Conservation (phyloP, 371 early-diverging fungal species). For the Dichotomocladium elegans region DNA sequence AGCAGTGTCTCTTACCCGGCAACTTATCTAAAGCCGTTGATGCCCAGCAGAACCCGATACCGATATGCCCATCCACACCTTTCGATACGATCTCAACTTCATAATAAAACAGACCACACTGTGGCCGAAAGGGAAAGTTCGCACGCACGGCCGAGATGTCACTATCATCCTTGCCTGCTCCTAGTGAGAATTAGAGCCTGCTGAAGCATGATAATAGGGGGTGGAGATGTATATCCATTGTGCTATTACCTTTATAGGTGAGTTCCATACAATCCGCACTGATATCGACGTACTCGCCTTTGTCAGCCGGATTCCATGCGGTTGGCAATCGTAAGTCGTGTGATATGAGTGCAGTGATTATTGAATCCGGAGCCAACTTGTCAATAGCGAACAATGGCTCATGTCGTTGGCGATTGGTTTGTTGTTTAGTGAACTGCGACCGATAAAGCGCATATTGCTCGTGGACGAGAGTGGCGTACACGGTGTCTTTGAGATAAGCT, state of each 20-base stretch:
- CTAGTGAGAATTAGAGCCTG: slow-evolving; percentile 27
- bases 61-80: slow-evolving; percentile 85
- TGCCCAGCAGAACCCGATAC: slow-evolving; percentile 73
- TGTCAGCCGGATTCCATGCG: slow-evolving; percentile 58
- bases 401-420: neutral
- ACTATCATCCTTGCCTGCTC: slow-evolving; percentile 69
- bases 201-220: neutral
- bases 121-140: slow-evolving; percentile 79
- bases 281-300: slow-evolving; percentile 47
- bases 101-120: slow-evolving; percentile 87
- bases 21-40: slow-evolving; percentile 57
- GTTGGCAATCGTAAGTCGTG: slow-evolving; percentile 50
- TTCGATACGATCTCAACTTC: slow-evolving; percentile 80
- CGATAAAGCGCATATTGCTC: slow-evolving; percentile 27
- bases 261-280: slow-evolving; percentile 48
- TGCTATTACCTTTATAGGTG: slow-evolving; percentile 54
- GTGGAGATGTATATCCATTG: neutral
- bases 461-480: slow-evolving; percentile 25
- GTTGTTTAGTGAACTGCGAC: slow-evolving; percentile 2
- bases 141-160: slow-evolving; percentile 81
- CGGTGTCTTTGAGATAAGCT: slow-evolving; percentile 28
- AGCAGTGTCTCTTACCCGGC: slow-evolving; percentile 78
- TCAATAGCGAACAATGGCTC: neutral
- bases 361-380: slow-evolving; percentile 2
- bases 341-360: slow-evolving; percentile 1